Evolutionary conservation across 2,329 filamentous ascomycete genomes (phyloP).

Genomic region (Myriosclerotinia curreyana): DNA sequence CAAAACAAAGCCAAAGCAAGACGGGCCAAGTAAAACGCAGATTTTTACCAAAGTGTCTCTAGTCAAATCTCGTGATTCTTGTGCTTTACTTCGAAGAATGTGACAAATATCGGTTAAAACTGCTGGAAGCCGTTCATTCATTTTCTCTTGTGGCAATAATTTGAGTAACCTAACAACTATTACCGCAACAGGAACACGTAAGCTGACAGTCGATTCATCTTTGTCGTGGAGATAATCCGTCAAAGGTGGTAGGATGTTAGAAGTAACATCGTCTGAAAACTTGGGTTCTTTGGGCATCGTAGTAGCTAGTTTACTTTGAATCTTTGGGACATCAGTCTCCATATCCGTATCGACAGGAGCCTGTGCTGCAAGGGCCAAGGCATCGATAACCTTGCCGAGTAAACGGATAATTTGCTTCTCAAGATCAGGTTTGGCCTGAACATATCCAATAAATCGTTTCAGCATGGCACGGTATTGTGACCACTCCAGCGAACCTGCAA

Average conservation of each 20-base stretch:
- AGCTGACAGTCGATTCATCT: slow-evolving; percentile 89
- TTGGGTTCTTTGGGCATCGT: slow-evolving; percentile 67
- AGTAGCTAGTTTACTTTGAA: slow-evolving; percentile 50
- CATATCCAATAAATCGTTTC: slow-evolving; percentile 77
- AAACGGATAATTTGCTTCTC: slow-evolving; percentile 85
- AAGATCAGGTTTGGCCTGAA: slow-evolving; percentile 74
- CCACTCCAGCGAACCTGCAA: slow-evolving; percentile 81
- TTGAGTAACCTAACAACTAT: slow-evolving; percentile 85
- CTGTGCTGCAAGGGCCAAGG: slow-evolving; percentile 57
- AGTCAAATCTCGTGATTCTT: slow-evolving; percentile 87
- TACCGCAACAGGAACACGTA: slow-evolving; percentile 85
- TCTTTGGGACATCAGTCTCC: slow-evolving; percentile 38
- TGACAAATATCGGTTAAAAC: slow-evolving; percentile 91
- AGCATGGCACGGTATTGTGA: slow-evolving; percentile 83
- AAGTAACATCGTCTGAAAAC: slow-evolving; percentile 67
- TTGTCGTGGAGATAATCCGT: slow-evolving; percentile 88
- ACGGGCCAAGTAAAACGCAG: slow-evolving; percentile 72
- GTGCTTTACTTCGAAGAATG: slow-evolving; percentile 83
- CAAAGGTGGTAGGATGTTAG: slow-evolving; percentile 74
- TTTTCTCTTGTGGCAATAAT: slow-evolving; percentile 69
- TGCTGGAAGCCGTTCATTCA: slow-evolving; percentile 72
- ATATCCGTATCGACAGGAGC: slow-evolving; percentile 35
- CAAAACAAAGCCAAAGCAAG: slow-evolving; percentile 87
- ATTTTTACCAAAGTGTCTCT: slow-evolving; percentile 85
- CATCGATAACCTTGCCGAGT: slow-evolving; percentile 76